These are phyloP conservation scores for Paxillus involutus DNA, from an alignment of 768 basidiomycete genomes.

Conservation along the genomic window DNA sequence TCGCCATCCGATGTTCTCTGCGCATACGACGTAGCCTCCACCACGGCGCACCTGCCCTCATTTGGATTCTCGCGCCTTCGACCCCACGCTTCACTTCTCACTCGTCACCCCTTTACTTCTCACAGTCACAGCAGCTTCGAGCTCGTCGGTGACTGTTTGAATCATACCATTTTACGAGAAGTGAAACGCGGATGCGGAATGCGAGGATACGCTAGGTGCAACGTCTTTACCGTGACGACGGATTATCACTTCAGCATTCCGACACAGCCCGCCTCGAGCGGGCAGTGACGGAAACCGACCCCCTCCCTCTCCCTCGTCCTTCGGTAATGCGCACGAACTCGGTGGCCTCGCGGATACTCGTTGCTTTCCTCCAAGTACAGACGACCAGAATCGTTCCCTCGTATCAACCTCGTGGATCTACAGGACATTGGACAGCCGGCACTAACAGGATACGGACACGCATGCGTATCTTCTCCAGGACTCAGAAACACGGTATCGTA, in stretches of 20 bases:
- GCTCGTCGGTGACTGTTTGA: no score
- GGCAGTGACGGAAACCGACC: not conserved
- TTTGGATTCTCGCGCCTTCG: not conserved
- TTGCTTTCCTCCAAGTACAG: not conserved
- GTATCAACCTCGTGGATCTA: not conserved
- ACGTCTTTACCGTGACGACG: no score
- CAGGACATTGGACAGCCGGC: not conserved
- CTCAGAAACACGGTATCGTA: no score
- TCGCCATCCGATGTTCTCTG: not conserved
- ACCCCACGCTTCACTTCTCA: not conserved
- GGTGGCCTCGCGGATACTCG: not conserved
- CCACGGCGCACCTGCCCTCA: no score
- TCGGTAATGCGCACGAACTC: not conserved
- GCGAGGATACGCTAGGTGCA: no score
- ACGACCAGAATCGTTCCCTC: not conserved
- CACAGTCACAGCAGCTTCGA: not conserved
- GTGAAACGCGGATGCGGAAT: no score
- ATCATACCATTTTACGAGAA: not conserved
- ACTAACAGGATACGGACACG: no score
- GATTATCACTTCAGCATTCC: no score
- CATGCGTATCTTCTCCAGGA: no score
- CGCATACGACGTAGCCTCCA: no score
- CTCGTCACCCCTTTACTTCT: not conserved
- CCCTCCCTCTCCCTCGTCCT: not conserved
- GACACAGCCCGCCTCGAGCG: no score